A percentile compares a stretch with the other conserved stretches of the same genome.
These are phyloP conservation scores for Candida anglica DNA, from an alignment of 805 yeast genomes.

Conservation along the genomic window DNA sequence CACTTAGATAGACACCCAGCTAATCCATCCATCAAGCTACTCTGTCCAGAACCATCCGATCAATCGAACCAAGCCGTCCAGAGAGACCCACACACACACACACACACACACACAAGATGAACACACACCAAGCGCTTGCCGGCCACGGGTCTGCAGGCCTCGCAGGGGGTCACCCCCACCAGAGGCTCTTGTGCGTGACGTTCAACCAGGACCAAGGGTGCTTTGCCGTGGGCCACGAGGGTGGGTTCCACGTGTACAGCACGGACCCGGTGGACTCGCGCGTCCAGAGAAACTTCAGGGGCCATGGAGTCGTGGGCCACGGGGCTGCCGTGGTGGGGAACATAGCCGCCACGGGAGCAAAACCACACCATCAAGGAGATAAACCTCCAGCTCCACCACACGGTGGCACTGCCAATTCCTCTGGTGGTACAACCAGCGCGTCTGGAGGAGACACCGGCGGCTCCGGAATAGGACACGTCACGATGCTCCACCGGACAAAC, in stretches of 20 bases:
- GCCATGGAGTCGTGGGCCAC: too few species aligned
- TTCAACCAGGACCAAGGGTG: conserved; percentile 92
- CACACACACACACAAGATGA: conserved; percentile 3
- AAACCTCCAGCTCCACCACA: background rate
- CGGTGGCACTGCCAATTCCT: too few species aligned
- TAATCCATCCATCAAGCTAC: too few species aligned
- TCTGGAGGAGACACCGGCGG: conserved; percentile 8
- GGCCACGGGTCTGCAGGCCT: too few species aligned
- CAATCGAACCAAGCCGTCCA: too few species aligned
- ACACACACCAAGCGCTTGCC: conserved; percentile 5
- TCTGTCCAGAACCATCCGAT: too few species aligned
- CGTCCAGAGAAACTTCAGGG: conserved; percentile 54
- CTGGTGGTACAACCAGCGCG: conserved; percentile 2
- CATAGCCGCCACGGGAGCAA: too few species aligned
- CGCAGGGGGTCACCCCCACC: background rate
- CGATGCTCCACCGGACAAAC: conserved; percentile 88
- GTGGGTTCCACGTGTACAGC: conserved; percentile 81
- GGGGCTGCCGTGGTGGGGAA: conserved; percentile 1
- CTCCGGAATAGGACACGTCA: conserved; percentile 67
- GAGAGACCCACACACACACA: background rate
- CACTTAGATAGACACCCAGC: too few species aligned
- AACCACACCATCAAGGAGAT: conserved; percentile 1
- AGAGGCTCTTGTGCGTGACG: conserved; percentile 39
- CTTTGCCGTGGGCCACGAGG: conserved; percentile 76
- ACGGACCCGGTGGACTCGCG: conserved; percentile 82